A percentile compares a stretch with the other conserved stretches of the same genome.
Evolutionary conservation across 768 basidiomycete genomes (phyloP).

Genomic region (Amanita muscaria): DNA sequence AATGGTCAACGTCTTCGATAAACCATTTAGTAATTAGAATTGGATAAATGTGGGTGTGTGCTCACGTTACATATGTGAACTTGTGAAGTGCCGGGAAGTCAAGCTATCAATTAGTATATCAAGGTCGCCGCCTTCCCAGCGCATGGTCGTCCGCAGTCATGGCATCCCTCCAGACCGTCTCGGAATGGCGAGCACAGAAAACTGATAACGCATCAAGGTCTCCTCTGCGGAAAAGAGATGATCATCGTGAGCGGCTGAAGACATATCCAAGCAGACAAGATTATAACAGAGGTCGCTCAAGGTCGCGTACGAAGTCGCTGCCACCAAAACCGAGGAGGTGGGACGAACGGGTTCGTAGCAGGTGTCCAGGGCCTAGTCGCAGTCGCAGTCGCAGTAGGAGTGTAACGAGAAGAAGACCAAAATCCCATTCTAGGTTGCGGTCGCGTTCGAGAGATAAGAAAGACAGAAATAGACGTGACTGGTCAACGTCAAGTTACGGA

Average conservation of each 20-base stretch:
- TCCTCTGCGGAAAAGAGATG: constrained; percentile 1
- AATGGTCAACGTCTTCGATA: too few relatives aligned
- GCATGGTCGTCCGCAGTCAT: too few relatives aligned
- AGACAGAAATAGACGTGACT: constrained; percentile 11
- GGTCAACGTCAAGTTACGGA: constrained; percentile 29
- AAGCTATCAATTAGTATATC: too few relatives aligned
- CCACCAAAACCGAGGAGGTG: background rate
- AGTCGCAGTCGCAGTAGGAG: constrained; percentile 24
- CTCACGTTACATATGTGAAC: too few relatives aligned
- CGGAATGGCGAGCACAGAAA: too few relatives aligned
- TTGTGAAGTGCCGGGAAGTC: too few relatives aligned
- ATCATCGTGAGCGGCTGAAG: background rate
- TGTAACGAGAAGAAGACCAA: constrained; percentile 21
- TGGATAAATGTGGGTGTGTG: too few relatives aligned
- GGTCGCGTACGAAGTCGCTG: constrained; percentile 6
- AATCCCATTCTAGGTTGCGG: constrained; percentile 21
- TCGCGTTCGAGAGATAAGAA: constrained; percentile 25
- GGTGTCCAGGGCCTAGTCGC: constrained; percentile 2
- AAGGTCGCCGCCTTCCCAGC: too few relatives aligned
- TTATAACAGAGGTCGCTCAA: constrained; percentile 5
- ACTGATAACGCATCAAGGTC: too few relatives aligned
- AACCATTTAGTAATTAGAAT: too few relatives aligned
- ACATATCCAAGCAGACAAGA: background rate
- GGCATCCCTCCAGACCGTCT: too few relatives aligned
- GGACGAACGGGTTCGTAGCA: background rate